Evolutionary conservation across 805 yeast species (phyloP), one percentile per base, ranked within the genome.

Genomic region (Vanderwaltozyma yarrowii): DNA sequence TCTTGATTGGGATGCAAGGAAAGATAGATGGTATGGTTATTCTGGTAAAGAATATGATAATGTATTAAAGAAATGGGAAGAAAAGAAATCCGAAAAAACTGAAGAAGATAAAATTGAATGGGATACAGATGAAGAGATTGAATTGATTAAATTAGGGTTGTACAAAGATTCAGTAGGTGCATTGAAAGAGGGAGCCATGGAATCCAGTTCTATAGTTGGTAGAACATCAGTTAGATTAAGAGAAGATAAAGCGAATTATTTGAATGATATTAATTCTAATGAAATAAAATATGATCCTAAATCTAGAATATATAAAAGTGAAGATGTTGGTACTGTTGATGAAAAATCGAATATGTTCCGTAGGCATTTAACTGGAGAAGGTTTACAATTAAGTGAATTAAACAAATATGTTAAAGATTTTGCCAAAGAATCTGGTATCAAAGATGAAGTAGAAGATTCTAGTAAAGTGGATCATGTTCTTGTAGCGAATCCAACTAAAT

Each of bases 1-100:
- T 46, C 33, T 57, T 50, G 35, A 61, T 33, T 84, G 77, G 70
- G 94, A 82, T 49, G 71, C 78, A 10, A 80, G 78, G 45, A 62
- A 87, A 41, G 94, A 84, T 58, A 66, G 85, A 41, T 84, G 92
- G 94, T 80, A 73, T 51, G 94, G 94, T 0, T 82, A 75, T 52
- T 77, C 80, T 33, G 67, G 74, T 1, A 63, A 66, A 10, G 85
- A 80, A 37, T 83, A 81, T 64, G 71, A 68, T 34, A 61, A 66
- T 11, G 70, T 72, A 23, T 47, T 76, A 5, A 54, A 60, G 36
- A 62, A 62, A 33, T 73, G 80, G 73, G 44, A 30, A 56, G 37
- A 47, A 23, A 37, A 45, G 24, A 36, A 45, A 19, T 35, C 38
- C 23, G 35, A 35, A 31, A 40, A 45, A 41, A 33, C 43, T 24